These are phyloP conservation scores for Wickerhamomyces bovis DNA, from an alignment of 805 yeast genomes.

Conservation along the genomic window DNA sequence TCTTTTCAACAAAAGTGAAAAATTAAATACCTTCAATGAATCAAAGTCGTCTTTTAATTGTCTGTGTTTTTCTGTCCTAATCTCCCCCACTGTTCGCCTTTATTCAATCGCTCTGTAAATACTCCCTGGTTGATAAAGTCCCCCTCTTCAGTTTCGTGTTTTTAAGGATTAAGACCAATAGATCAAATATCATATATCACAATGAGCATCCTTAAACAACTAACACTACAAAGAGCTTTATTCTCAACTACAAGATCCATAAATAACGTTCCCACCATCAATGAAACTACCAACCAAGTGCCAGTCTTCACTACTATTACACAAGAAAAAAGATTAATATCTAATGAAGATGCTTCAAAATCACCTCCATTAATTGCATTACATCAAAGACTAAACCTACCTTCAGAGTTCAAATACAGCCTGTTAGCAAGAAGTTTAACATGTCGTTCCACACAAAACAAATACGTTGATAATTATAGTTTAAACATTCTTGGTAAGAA, in stretches of 20 bases:
- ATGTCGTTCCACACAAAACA: slow-evolving; percentile 38
- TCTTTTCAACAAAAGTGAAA: not conserved
- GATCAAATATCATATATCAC: not conserved
- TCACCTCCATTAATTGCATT: slow-evolving; percentile 74
- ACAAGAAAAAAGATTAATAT: slow-evolving; percentile 1
- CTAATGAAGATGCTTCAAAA: slow-evolving; percentile 47
- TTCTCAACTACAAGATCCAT: slow-evolving; percentile 5
- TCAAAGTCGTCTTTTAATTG: not conserved
- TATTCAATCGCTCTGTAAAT: not conserved
- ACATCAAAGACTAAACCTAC: slow-evolving; percentile 68
- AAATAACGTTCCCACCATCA: slow-evolving; percentile 1
- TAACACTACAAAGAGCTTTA: slow-evolving; percentile 2
- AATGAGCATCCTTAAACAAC: not conserved
- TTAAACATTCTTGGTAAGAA: slow-evolving; percentile 79
- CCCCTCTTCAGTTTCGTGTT: no score
- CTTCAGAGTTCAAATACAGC: slow-evolving; percentile 48
- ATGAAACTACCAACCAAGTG: not conserved
- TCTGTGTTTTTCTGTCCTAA: not conserved
- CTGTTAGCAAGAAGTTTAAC: slow-evolving; percentile 80
- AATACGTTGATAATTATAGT: slow-evolving; percentile 66
- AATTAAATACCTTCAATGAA: not conserved
- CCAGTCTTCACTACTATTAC: slow-evolving; percentile 1
- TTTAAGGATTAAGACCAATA: not conserved
- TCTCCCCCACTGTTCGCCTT: not conserved
- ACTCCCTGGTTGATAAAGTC: not conserved